phyloP scores from a whole-genome alignment of 2,329 filamentous ascomycete genomes.

The Xylaria sp. region DNA sequence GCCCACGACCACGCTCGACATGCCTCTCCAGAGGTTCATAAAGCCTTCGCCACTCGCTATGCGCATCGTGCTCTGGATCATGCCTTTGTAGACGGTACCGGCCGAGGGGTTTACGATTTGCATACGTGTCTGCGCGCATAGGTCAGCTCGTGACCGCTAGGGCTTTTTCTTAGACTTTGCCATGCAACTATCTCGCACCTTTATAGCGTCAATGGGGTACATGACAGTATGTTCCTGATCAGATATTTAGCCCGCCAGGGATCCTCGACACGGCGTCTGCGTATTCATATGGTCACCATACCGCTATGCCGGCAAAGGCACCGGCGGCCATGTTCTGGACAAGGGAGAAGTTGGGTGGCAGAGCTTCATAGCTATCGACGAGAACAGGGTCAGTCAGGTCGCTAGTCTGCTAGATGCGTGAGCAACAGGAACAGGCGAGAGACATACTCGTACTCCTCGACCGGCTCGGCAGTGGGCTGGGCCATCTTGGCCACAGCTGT shows the following conservation, averaged over 20 bases:
- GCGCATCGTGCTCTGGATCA: conserved; percentile 90
- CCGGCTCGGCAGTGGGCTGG: conserved; percentile 71
- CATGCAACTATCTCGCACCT: conserved; percentile 66
- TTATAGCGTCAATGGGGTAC: conserved; percentile 98
- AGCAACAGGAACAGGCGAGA: conserved; percentile 4
- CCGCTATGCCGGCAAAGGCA: conserved; percentile 95
- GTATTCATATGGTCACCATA: conserved; percentile 53
- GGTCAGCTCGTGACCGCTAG: conserved; percentile 31
- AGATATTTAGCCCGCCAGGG: conserved; percentile 12
- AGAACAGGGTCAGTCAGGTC: conserved; percentile 15
- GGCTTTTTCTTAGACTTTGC: conserved; percentile 32
- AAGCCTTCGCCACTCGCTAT: conserved; percentile 92
- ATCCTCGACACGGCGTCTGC: not conserved
- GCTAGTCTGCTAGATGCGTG: not conserved
- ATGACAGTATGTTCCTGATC: conserved; percentile 96
- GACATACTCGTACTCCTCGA: conserved; percentile 74
- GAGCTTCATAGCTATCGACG: conserved; percentile 78
- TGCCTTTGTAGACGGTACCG: conserved; percentile 84
- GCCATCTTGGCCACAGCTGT: conserved; percentile 75
- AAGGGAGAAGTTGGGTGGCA: conserved; percentile 94
- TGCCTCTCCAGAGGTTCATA: conserved; percentile 91
- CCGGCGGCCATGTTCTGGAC: conserved; percentile 95
- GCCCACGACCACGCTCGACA: conserved; percentile 95
- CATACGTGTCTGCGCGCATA: conserved; percentile 82
- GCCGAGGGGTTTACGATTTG: conserved; percentile 90